Conservation (phyloP, 225 moss, liverwort and hornwort species). For the Pseudisothecium myosuroides region DNA sequence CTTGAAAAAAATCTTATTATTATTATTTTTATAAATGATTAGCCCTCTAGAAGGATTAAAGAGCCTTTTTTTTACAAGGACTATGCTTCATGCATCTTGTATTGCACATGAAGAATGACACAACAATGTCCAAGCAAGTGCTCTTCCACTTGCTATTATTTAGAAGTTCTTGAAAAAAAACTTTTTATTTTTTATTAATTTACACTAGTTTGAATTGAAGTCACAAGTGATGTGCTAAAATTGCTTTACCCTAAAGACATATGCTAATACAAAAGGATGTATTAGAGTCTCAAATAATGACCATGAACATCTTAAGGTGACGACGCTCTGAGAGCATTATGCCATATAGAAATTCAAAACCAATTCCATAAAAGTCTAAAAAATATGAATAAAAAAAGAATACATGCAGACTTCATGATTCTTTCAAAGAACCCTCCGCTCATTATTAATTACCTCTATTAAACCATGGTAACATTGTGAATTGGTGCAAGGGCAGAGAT, state of each 20-base stretch:
- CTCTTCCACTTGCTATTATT: not conserved
- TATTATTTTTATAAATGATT: too few species aligned
- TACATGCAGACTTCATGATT: not conserved
- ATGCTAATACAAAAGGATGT: not conserved
- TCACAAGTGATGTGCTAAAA: too few species aligned
- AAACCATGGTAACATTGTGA: not conserved
- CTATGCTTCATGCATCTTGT: not conserved
- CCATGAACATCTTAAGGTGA: not conserved
- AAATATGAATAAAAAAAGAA: not conserved
- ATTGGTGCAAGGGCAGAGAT: slow-evolving; percentile 31
- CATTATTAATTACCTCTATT: not conserved
- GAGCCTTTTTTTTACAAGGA: not conserved
- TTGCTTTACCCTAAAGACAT: not conserved
- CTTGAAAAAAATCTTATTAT: not conserved
- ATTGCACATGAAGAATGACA: not conserved
- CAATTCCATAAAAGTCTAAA: too few species aligned
- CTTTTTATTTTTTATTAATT: not conserved
- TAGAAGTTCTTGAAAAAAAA: not conserved
- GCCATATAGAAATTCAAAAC: not conserved
- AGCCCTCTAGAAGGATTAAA: not conserved
- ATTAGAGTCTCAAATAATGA: not conserved
- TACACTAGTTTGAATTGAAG: not conserved
- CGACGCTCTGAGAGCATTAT: not conserved
- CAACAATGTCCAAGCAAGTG: not conserved
- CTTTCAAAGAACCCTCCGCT: not conserved